Conservation (phyloP, 306 rosid genomes). For the Acacia acuminata region DNA sequence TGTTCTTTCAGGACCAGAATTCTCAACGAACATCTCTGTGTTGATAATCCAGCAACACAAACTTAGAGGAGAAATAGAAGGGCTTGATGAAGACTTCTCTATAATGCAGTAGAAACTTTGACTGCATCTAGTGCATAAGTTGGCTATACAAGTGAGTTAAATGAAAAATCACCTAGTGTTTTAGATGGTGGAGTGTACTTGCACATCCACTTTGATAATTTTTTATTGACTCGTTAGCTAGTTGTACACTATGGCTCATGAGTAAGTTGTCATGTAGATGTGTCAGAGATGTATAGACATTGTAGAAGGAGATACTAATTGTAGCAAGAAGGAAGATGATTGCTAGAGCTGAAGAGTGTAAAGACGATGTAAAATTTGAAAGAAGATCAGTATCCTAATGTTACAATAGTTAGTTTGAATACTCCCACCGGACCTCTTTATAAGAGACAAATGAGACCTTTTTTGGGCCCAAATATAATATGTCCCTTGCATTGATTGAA, state of each 20-base stretch:
- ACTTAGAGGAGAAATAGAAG: slow-evolving; percentile 79
- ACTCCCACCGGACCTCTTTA: background rate
- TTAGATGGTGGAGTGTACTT: background rate
- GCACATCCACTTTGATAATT: background rate
- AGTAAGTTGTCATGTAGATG: slow-evolving; percentile 43
- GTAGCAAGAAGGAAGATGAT: slow-evolving; percentile 36
- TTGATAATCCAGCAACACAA: slow-evolving; percentile 79
- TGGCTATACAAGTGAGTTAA: background rate
- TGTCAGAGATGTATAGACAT: slow-evolving; percentile 40
- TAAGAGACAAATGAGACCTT: background rate
- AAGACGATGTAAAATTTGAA: slow-evolving; percentile 40
- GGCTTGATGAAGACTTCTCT: slow-evolving; percentile 88
- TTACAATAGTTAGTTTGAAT: slow-evolving; percentile 1
- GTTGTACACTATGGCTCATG: background rate
- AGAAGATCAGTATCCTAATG: background rate
- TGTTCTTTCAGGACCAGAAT: slow-evolving; percentile 89
- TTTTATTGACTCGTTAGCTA: background rate
- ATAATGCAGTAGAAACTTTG: slow-evolving; percentile 47
- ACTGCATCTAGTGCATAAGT: background rate
- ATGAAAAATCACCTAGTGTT: background rate
- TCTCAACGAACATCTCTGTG: slow-evolving; percentile 63
- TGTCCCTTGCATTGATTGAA: background rate
- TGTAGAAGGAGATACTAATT: slow-evolving; percentile 45
- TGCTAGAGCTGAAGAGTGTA: slow-evolving; percentile 43
- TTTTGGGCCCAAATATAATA: background rate